These are phyloP conservation scores for Acarospora socialis DNA, from an alignment of 2,329 filamentous ascomycete species.

Conservation along the genomic window DNA sequence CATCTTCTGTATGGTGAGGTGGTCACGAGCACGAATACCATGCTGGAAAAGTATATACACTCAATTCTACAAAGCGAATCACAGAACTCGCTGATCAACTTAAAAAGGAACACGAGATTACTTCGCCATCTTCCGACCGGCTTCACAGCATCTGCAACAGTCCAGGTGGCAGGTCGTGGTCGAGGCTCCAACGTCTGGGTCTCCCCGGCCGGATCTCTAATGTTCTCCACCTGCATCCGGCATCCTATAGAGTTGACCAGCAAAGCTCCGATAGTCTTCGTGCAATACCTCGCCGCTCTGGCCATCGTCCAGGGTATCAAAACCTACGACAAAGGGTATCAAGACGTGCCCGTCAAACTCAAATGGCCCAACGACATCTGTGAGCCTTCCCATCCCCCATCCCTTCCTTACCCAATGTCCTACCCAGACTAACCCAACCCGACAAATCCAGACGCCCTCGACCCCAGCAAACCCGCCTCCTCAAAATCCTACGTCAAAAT, in stretches of 20 bases:
- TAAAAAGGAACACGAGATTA: conserved; percentile 55
- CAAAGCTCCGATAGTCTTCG: conserved; percentile 71
- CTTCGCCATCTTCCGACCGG: conserved; percentile 65
- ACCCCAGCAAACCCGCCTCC: conserved; percentile 42
- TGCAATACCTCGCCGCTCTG: conserved; percentile 84
- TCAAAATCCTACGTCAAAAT: conserved; percentile 63
- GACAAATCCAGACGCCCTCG: conserved; percentile 42
- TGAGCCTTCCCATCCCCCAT: conserved; percentile 29
- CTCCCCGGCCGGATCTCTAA: conserved; percentile 68
- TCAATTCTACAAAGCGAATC: not conserved
- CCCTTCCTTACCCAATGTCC: not conserved
- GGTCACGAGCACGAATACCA: conserved; percentile 82
- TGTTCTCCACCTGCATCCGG: conserved; percentile 79
- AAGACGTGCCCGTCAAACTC: conserved; percentile 61
- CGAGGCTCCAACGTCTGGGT: conserved; percentile 92
- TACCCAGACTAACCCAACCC: conserved; percentile 5
- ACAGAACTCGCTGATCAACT: not conserved
- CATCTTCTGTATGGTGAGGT: conserved; percentile 78
- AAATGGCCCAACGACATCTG: conserved; percentile 98
- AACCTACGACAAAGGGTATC: conserved; percentile 62
- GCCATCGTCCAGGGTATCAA: conserved; percentile 75
- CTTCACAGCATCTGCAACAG: conserved; percentile 78
- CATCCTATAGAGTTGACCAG: conserved; percentile 61
- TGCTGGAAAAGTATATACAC: conserved; percentile 62
- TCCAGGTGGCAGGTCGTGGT: conserved; percentile 75